Conservation (phyloP, 169 alveolate species). For the Cryptosporidium meleagridis region DNA sequence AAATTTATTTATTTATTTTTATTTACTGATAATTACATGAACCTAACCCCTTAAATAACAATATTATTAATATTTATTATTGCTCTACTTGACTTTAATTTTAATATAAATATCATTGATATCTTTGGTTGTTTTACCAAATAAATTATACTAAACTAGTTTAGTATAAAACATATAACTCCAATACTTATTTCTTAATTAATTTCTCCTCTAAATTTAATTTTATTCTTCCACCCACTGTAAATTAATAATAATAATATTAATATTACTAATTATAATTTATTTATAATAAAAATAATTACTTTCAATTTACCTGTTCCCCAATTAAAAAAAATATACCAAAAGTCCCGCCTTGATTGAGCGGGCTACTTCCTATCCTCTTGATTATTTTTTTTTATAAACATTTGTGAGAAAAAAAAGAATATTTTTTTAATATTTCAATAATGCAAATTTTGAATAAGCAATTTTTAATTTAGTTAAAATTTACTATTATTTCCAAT, state of each 20-base stretch:
- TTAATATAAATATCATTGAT: constrained; percentile 1
- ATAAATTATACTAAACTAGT: neutral
- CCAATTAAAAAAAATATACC: constrained; percentile 17
- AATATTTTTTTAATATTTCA: no score
- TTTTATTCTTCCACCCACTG: constrained; percentile 17
- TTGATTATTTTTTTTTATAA: neutral
- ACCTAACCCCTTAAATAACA: constrained; percentile 1
- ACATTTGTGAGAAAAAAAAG: neutral
- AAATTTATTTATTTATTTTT: no score
- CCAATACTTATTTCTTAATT: neutral
- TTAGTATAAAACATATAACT: neutral
- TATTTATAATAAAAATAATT: neutral
- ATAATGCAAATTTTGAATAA: neutral
- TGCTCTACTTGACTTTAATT: neutral
- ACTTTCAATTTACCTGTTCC: constrained; percentile 38
- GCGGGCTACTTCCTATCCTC: constrained; percentile 29
- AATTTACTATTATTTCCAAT: neutral
- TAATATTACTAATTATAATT: neutral
- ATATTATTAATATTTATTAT: neutral
- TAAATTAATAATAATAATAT: neutral
- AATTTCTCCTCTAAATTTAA: neutral
- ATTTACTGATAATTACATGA: neutral
- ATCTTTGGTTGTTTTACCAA: neutral
- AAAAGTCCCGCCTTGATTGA: constrained; percentile 55
- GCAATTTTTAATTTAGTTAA: no score